Evolutionary conservation across 192 early-diverging fungal genomes (phyloP).

Genomic region (Mortierella antarctica): DNA sequence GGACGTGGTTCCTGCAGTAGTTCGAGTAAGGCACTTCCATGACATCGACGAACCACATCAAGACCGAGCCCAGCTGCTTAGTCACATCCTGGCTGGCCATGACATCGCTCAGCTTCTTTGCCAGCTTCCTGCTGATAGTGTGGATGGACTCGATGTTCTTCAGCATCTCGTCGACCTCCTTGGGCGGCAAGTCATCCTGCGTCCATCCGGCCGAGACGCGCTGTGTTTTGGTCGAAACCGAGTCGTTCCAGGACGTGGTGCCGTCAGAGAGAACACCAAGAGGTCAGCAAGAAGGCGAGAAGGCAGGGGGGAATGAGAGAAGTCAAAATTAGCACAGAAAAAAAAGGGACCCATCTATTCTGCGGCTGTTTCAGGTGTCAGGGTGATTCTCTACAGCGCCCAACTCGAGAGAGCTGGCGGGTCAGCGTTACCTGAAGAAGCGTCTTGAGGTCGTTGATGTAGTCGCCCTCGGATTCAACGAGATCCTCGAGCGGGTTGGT

Average conservation of each 20-base stretch:
- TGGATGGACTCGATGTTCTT: constrained; percentile 56
- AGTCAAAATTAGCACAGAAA: neutral
- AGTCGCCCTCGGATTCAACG: constrained; percentile 62
- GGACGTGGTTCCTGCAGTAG: constrained; percentile 59
- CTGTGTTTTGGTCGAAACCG: constrained; percentile 11
- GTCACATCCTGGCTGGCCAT: constrained; percentile 3
- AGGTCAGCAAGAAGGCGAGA: neutral
- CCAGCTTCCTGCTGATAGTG: constrained; percentile 56
- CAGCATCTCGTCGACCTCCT: constrained; percentile 62
- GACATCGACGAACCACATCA: constrained; percentile 55
- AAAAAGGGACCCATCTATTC: neutral
- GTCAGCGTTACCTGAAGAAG: constrained; percentile 56
- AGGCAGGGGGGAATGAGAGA: neutral
- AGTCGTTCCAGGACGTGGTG: too few species aligned
- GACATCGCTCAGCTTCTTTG: constrained; percentile 11
- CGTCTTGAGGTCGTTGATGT: constrained; percentile 58
- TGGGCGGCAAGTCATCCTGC: constrained; percentile 55
- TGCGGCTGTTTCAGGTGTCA: too few species aligned
- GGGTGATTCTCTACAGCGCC: too few species aligned
- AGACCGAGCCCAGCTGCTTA: neutral
- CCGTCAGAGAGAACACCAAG: too few species aligned
- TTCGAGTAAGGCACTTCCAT: constrained; percentile 67
- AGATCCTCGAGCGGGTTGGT: constrained; percentile 62
- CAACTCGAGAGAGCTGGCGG: neutral
- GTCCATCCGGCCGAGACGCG: constrained; percentile 64